These are phyloP conservation scores for Triticum aestivum DNA, from an alignment of 176 grass and related monocot species.

Conservation along the genomic window IWGSC_CS_RefSeq_v2.1 NC_057807.1:514117420-514117919, in stretches of 20 bases:
- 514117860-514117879: not conserved
- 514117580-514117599: not conserved
- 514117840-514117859: not conserved
- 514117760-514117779: not conserved
- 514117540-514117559: not conserved
- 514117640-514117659: no score
- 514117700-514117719: no score
- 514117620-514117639: not conserved
- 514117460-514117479: not conserved
- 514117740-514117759: not conserved
- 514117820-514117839: not conserved
- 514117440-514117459: no score
- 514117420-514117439: no score
- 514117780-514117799: not conserved
- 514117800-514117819: no score
- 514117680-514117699: no score
- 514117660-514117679: no score
- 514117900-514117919: not conserved
- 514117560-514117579: not conserved
- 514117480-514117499: not conserved
- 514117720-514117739: not conserved
- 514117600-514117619: not conserved
- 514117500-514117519: not conserved
- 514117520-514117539: not conserved
- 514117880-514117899: not conserved